Percentiles rank a stretch among this genome's conserved stretches.
Evolutionary conservation across 257 asterid species (phyloP).

Genomic region (Nicotiana undulata): DNA sequence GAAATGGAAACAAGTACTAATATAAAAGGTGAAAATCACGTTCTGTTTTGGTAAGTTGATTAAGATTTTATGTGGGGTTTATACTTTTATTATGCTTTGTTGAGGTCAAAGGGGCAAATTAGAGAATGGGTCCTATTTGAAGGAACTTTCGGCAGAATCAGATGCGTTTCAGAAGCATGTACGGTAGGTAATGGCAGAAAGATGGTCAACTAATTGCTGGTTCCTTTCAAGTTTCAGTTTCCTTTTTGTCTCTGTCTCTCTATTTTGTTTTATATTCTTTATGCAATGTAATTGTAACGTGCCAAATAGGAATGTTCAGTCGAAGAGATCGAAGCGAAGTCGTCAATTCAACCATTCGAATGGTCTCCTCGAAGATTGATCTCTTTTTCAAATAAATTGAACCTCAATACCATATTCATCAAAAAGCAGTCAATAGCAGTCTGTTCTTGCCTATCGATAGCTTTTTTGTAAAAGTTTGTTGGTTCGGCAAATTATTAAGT

Average conservation of each 20-base stretch:
- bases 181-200: background rate
- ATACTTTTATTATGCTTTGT: background rate
- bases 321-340: no score
- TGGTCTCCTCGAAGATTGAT: no score
- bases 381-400: no score
- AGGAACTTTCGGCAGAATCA: background rate
- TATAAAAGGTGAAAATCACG: background rate
- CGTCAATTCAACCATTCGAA: no score
- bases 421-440: no score
- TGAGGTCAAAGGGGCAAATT: slow-evolving; percentile 6
- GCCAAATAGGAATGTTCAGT: background rate
- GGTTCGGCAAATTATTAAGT: no score
- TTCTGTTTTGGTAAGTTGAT: background rate
- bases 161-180: slow-evolving; percentile 1
- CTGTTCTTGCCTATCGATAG: no score
- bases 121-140: background rate
- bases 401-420: no score
- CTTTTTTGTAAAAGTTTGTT: no score
- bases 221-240: background rate
- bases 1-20: background rate
- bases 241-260: background rate
- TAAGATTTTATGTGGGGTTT: background rate
- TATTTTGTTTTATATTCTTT: background rate
- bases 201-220: background rate
- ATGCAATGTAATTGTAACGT: background rate